A percentile compares a stretch with the other conserved stretches of the same genome.
Conservation (phyloP, 1,284 basidiomycete species). For the Porogramme epimiltina region DNA sequence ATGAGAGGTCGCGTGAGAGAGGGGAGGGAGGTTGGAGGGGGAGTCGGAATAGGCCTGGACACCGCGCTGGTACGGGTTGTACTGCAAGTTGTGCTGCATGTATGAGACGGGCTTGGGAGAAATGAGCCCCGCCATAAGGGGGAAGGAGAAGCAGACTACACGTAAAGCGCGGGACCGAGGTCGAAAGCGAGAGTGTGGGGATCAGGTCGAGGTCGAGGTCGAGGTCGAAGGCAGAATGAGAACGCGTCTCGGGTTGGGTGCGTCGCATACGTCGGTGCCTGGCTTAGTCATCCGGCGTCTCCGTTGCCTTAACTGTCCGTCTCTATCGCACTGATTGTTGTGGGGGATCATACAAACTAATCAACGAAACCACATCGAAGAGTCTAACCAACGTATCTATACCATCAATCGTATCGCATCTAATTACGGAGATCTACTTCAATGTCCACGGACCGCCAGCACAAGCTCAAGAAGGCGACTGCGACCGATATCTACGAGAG, state of each 20-base stretch:
- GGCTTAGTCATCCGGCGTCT: slow-evolving; percentile 4
- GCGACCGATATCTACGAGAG: too few relatives aligned
- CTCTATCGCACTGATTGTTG: too few relatives aligned
- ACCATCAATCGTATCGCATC: too few relatives aligned
- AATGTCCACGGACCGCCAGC: too few relatives aligned
- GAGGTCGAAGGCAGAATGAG: background rate
- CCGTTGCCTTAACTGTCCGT: too few relatives aligned
- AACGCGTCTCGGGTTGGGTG: background rate
- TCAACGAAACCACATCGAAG: too few relatives aligned
- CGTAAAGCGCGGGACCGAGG: slow-evolving; percentile 9
- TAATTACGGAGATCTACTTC: too few relatives aligned
- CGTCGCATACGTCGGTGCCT: background rate
- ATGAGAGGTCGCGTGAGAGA: slow-evolving; percentile 53
- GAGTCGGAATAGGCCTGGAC: slow-evolving; percentile 29
- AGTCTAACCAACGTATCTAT: too few relatives aligned
- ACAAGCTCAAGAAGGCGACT: background rate
- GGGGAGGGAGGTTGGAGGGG: slow-evolving; percentile 37
- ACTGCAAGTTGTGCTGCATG: slow-evolving; percentile 53
- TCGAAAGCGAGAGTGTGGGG: slow-evolving; percentile 5
- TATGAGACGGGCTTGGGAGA: slow-evolving; percentile 69
- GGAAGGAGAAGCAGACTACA: slow-evolving; percentile 13
- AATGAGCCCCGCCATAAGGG: slow-evolving; percentile 59
- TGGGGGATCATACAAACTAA: too few relatives aligned
- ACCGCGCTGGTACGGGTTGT: slow-evolving; percentile 48
- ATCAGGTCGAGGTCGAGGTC: slow-evolving; percentile 4